A percentile compares a stretch with the other conserved stretches of the same genome.
Evolutionary conservation across 2,329 filamentous ascomycete species (phyloP).

Genomic region (Chrysosporium queenslandicum): DNA sequence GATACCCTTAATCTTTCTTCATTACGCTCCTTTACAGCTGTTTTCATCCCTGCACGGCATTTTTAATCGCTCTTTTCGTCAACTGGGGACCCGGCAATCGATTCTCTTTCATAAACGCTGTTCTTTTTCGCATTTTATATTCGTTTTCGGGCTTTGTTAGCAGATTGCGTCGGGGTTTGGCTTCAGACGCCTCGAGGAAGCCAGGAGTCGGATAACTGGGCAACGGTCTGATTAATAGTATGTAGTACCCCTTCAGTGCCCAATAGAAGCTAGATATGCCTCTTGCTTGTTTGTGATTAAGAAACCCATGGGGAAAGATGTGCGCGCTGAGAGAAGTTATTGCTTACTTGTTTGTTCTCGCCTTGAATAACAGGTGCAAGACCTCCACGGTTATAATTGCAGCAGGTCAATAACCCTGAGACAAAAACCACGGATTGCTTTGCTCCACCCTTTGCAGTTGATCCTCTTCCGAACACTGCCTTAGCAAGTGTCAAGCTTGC

Average conservation of each 20-base stretch:
- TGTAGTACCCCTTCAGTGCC: not conserved
- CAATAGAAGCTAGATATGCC: not conserved
- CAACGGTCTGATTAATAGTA: not conserved
- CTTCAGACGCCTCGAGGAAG: no score
- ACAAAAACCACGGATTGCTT: no score
- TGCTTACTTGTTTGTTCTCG: slow-evolving; percentile 1
- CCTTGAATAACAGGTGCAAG: not conserved
- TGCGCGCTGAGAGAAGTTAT: not conserved
- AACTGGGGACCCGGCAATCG: not conserved
- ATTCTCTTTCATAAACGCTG: not conserved
- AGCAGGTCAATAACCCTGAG: no score
- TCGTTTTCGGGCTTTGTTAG: not conserved
- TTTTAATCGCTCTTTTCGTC: not conserved
- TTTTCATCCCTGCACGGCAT: not conserved
- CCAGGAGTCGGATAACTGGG: not conserved
- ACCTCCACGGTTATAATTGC: no score
- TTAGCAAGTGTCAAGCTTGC: no score
- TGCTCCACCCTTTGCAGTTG: no score
- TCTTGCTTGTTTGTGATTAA: not conserved
- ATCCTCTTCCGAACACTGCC: no score
- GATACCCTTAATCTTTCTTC: not conserved
- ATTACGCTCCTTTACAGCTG: slow-evolving; percentile 5
- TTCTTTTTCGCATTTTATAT: not conserved
- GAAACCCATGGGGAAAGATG: not conserved
- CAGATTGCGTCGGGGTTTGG: not conserved